phyloP scores from a whole-genome alignment of 306 rosid species.

The Cucurbita moschata region DNA sequence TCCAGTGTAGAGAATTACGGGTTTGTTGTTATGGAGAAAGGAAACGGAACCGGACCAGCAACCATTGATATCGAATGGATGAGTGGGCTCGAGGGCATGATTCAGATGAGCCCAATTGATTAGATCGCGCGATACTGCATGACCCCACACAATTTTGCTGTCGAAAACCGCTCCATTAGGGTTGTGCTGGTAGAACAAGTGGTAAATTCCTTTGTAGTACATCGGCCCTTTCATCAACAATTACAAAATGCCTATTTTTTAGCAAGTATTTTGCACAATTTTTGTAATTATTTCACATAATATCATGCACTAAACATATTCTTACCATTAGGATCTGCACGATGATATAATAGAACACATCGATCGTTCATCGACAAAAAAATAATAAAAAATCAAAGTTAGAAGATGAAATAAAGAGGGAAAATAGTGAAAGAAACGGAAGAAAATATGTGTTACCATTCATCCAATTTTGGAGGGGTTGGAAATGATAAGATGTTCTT shows the following conservation, averaged over 20 bases:
- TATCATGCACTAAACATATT: background rate
- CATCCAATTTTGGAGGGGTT: conserved; percentile 75
- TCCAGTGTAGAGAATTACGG: conserved; percentile 74
- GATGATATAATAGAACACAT: too few relatives aligned
- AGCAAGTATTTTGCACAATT: background rate
- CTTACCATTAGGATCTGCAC: conserved; percentile 79
- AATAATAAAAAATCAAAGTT: background rate
- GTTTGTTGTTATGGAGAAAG: conserved; percentile 35
- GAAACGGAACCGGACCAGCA: conserved; percentile 88
- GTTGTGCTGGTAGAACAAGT: conserved; percentile 66
- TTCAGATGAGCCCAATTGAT: conserved; percentile 64
- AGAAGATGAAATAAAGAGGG: background rate
- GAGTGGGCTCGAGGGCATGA: conserved; percentile 50
- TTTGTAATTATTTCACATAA: background rate
- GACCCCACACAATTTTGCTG: conserved; percentile 81
- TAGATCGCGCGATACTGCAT: conserved; percentile 58
- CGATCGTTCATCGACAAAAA: too few relatives aligned
- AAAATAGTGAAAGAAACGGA: background rate
- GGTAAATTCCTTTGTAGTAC: conserved; percentile 50
- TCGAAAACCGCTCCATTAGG: conserved; percentile 50
- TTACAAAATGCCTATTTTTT: background rate
- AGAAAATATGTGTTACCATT: conserved; percentile 29
- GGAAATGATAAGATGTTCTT: conserved; percentile 72
- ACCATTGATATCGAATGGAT: conserved; percentile 45
- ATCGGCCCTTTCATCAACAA: conserved; percentile 37